Conservation (phyloP, 2,329 filamentous ascomycete species). For the Dactylellina cionopaga region DNA sequence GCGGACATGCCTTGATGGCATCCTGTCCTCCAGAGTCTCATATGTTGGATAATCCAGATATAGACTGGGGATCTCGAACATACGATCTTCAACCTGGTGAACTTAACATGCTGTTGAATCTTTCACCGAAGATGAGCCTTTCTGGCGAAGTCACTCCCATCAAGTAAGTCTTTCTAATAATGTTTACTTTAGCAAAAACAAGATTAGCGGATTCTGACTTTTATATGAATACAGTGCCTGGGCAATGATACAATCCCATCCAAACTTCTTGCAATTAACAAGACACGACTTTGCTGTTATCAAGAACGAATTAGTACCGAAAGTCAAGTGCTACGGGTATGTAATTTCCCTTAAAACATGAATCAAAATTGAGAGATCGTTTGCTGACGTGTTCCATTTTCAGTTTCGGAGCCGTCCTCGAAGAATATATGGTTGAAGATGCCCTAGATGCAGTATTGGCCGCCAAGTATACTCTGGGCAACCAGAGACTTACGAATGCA, state of each 20-base stretch:
- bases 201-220: slow-evolving; percentile 2
- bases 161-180: slow-evolving; percentile 53
- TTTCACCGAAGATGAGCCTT: slow-evolving; percentile 82
- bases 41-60: slow-evolving; percentile 67
- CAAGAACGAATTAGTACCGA: slow-evolving; percentile 77
- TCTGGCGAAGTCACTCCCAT: slow-evolving; percentile 93
- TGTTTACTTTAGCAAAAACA: slow-evolving; percentile 1
- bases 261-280: slow-evolving; percentile 73
- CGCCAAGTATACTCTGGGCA: slow-evolving; percentile 63
- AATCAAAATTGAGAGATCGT: not conserved
- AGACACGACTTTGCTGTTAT: slow-evolving; percentile 76
- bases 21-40: slow-evolving; percentile 78
- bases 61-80: slow-evolving; percentile 74
- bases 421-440: slow-evolving; percentile 77
- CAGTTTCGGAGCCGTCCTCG: slow-evolving; percentile 73
- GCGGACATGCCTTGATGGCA: slow-evolving; percentile 93
- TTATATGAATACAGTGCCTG: slow-evolving; percentile 74
- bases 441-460: slow-evolving; percentile 77
- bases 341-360: slow-evolving; percentile 59
- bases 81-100: slow-evolving; percentile 81
- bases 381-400: slow-evolving; percentile 56
- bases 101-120: slow-evolving; percentile 81
- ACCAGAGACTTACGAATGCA: slow-evolving; percentile 48
- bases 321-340: slow-evolving; percentile 92
- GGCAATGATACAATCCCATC: slow-evolving; percentile 79